These are phyloP conservation scores for Colletotrichum gloeosporioides DNA, from an alignment of 2,329 filamentous ascomycete genomes.

Conservation along the genomic window DNA sequence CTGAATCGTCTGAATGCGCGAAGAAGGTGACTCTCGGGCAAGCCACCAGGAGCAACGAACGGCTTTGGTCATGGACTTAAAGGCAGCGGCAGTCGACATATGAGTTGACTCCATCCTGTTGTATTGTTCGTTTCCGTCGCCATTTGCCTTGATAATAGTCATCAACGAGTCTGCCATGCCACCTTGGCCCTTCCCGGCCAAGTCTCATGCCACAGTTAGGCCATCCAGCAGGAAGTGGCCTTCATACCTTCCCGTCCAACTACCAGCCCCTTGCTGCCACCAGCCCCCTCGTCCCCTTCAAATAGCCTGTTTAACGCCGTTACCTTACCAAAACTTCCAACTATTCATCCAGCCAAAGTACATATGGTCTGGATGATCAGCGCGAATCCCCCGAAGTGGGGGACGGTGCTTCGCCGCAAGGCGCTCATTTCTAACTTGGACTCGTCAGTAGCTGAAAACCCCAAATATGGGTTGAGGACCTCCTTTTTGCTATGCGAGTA, in stretches of 20 bases:
- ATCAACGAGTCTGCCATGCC: neutral
- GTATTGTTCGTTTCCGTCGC: neutral
- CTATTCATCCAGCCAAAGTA: neutral
- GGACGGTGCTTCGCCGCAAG: neutral
- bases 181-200: neutral
- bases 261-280: neutral
- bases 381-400: neutral
- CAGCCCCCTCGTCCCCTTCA: neutral
- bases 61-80: rapidly evolving
- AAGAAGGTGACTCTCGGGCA: neutral
- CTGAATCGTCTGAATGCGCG: neutral
- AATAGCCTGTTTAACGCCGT: rapidly evolving
- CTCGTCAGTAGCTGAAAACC: neutral
- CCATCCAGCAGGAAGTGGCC: neutral
- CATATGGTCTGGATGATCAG: neutral
- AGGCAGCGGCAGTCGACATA: neutral
- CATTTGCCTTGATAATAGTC: rapidly evolving
- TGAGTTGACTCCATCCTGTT: neutral
- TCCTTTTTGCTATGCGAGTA: rapidly evolving
- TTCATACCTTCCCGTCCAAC: neutral
- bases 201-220: neutral
- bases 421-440: neutral
- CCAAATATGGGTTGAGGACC: neutral
- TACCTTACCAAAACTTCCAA: neutral
- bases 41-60: neutral